Evolutionary conservation across 345 rosid genomes (phyloP), one percentile per base, ranked within the genome.

Genomic region (Salix suchowensis): DNA sequence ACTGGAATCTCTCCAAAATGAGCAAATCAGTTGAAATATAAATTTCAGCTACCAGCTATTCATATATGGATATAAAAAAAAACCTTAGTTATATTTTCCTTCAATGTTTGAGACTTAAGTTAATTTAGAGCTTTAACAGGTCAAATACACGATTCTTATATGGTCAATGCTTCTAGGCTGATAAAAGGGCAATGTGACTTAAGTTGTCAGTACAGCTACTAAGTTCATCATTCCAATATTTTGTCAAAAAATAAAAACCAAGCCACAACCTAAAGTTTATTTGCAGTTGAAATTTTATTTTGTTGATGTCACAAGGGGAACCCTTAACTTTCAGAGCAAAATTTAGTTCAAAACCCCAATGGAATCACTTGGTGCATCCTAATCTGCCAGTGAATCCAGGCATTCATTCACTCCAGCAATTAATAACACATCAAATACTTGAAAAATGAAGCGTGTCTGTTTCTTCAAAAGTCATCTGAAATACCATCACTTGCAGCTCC

Each of bases 401-500:
- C 42, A 68, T n/a, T 14, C 6, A 69, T 46, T 5, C 26, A 65
- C 32, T 64, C 28, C 34, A 23, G 71, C 26, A 65, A 40, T 68
- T 64, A 58, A 40, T 80, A 75, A 54, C 30, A 39, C 44, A 70
- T 68, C 40, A 30, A 32, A 67, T 11, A 44, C 32, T 46, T 76
- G 24, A 39, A 55, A 55, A 67, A 50, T 21, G 40, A 32, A 34
- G 21, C 13, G 24, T 30, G 44, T 64, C 28, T 19, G 5, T 67
- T 18, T 42, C 55, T 24, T 50, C 6, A 62, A 21, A 55, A 42
- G 44, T 66, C 69, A 70, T 65, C 75, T 19, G 74, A 80, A 85
- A 70, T 88, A 93, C 97, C 98, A 82, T 96, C 97, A 84, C 99
- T 96, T 72, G 98, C 96, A 48, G 97, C 97, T 81, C 98, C 98